Evolutionary conservation across 2,329 filamentous ascomycete species (phyloP), one percentile per base, ranked within the genome.

Genomic region (Phialophora tarda): DNA sequence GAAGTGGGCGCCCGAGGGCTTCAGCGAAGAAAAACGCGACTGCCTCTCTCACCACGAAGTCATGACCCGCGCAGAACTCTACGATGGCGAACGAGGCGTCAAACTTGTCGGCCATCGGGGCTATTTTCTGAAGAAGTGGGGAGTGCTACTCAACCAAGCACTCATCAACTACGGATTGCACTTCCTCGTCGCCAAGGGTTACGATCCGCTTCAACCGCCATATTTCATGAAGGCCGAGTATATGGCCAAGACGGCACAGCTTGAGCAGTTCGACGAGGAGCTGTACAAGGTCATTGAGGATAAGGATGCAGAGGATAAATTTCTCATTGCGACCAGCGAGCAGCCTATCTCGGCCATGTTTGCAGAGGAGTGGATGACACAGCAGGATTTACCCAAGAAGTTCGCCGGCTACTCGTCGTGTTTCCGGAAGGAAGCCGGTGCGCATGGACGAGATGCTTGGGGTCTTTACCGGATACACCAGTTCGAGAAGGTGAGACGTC

Each of bases 401-500:
- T 91, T 92, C 76, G 91, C 92, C 51, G 95, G 95, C 7, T 97
- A 94, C 83, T 93, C 89, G 73, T 97, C 94, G 32, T 97, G 93
- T 80, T 99, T 97, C 84, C 87, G 95, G 73, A 93, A 96, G 81
- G 95, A 99, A 78, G 95, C 95, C 48, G 95, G 95, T 62, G 89
- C 91, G 23, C 94, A 95, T 76, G 90, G 93, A 32, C 91, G 92
- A 77, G 93, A 99, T 78, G 94, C 94, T 1, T 99, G 95, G 95
- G 95, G 95, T 64, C 92, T 98, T 69, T 99, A 97, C 86, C 90
- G 95, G 71, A 93, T 98, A 30, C 95, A 99, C 78, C 94, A 99
- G 78, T 99, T 98, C 75, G 94, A 98, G 79, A 97, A 96, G 86
- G 89, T 88, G 70, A 70, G 74, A 23, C 47, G 59, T 59, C 11